These are phyloP conservation scores for Abortiporus biennis DNA, from an alignment of 1,284 basidiomycete genomes.

Conservation along the genomic window DNA sequence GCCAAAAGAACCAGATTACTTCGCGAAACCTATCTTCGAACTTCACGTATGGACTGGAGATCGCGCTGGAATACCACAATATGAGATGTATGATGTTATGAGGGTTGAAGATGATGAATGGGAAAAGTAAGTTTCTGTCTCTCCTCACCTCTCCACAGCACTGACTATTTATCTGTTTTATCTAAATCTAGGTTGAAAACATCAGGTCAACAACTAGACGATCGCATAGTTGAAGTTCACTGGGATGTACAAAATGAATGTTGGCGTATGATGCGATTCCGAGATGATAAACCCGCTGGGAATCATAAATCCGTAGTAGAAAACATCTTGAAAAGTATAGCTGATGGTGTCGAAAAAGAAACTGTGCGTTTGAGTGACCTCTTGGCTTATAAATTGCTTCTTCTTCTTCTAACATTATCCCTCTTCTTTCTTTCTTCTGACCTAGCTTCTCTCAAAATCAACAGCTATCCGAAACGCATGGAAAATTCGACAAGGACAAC, in stretches of 20 bases:
- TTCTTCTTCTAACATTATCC: not conserved
- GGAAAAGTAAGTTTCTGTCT: constrained; percentile 62
- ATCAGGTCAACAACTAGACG: constrained; percentile 84
- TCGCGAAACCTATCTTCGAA: constrained; percentile 82
- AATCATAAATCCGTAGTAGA: constrained; percentile 82
- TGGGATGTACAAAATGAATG: constrained; percentile 69
- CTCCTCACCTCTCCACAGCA: not conserved
- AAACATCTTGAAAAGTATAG: constrained; percentile 82
- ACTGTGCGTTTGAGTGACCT: too few relatives aligned
- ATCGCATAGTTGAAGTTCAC: constrained; percentile 89
- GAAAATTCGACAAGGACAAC: constrained; percentile 52
- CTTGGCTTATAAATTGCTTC: too few relatives aligned
- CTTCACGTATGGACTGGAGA: constrained; percentile 78
- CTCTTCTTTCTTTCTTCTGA: constrained; percentile 2
- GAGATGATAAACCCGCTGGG: constrained; percentile 87
- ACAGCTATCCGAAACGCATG: constrained; percentile 58
- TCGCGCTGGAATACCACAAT: constrained; percentile 48
- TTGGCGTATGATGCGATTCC: constrained; percentile 89
- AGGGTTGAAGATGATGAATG: constrained; percentile 88
- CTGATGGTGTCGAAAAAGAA: constrained; percentile 87
- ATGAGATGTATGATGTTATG: constrained; percentile 87
- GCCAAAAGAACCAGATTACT: constrained; percentile 67
- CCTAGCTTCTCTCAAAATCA: constrained; percentile 57
- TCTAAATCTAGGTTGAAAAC: constrained; percentile 75
- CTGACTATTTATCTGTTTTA: not conserved